Evolutionary conservation across 2,329 filamentous ascomycete genomes (phyloP).

Genomic region (Bipolaris zeicola): DNA sequence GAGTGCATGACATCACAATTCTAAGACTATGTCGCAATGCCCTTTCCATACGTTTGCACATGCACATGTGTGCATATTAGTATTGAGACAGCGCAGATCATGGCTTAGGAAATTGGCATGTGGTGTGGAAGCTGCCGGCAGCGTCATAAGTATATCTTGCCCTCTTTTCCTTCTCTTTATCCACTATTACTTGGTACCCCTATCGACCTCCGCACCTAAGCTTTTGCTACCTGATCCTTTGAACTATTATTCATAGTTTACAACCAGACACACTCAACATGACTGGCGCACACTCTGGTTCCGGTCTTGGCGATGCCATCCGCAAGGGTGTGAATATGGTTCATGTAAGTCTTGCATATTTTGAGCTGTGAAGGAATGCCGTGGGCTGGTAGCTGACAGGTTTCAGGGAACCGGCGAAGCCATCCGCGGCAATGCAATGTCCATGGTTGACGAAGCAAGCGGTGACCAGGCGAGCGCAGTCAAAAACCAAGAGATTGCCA

Average conservation of each 20-base stretch:
- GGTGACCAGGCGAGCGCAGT: slow-evolving; percentile 36
- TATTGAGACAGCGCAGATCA: slow-evolving; percentile 13
- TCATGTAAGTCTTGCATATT: slow-evolving; percentile 34
- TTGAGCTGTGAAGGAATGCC: too few relatives aligned
- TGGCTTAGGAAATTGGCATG: slow-evolving; percentile 15
- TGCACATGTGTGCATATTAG: neutral
- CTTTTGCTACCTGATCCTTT: neutral
- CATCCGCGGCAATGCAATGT: slow-evolving; percentile 47
- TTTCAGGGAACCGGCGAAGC: slow-evolving; percentile 47
- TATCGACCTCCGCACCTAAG: slow-evolving; percentile 4
- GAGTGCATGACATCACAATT: slow-evolving; percentile 20
- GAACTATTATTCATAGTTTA: neutral
- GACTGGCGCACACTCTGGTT: slow-evolving; percentile 31
- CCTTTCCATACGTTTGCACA: slow-evolving; percentile 14
- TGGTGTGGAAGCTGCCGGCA: slow-evolving; percentile 4
- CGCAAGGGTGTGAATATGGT: slow-evolving; percentile 44
- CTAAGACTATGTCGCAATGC: slow-evolving; percentile 17
- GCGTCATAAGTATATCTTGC: slow-evolving; percentile 2
- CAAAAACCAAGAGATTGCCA: slow-evolving; percentile 42
- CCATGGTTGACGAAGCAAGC: slow-evolving; percentile 41
- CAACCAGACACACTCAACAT: slow-evolving; percentile 20
- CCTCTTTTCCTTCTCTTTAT: neutral
- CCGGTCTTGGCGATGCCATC: slow-evolving; percentile 37
- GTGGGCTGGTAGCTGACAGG: slow-evolving; percentile 13
- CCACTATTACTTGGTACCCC: neutral